Base-by-base conservation (phyloP, 2,329 filamentous ascomycete genomes). In the Pseudogymnoascus sp. region DNA sequence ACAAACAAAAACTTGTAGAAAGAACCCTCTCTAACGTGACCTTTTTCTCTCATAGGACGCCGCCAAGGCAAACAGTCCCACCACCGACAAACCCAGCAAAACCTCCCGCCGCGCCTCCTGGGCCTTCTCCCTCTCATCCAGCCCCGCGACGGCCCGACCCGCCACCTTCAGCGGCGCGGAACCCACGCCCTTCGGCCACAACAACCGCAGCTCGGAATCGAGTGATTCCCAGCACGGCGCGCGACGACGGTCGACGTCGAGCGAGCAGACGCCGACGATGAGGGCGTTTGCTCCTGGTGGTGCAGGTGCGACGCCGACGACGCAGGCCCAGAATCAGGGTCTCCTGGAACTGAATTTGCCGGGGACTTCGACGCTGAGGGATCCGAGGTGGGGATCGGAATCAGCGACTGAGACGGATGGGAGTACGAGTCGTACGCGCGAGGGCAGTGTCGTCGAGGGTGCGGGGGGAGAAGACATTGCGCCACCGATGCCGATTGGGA, bases 401-500 rank as follows among this genome's bases (percentile, higher is more conserved):
- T 28, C n/a, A 0, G 22, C 43, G 6, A 16, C 14, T 1, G 4
- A 6, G 2, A 50, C 22, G 0, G 25, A 50, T 16, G 43, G n/a
- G 4, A 30, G 43, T 3, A 9, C 8, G 4, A 18, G 8, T 9
- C 39, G 20, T 7, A 50, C 22, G 4, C 14, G 43, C 22, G 43
- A 50, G 14, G 43, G 25, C 1, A 30, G 43, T 14, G 14, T 50
- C 39, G 39, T 20, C 4, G 39, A 43, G 3, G 9, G 7, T 1
- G 25, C n/a, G 8, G 64, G 62, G 50, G 41, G 20, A 32, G 47
- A 32, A 28, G 62, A 65, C n/a, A 61, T 67, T n/a, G 61, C 58
- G n/a, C 54, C 63, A 6, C 67, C 70, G 16, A 65, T 68, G n/a
- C 70, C 72, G 28, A 72, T 73, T 32, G 68, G 70, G 59, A 73